Conservation (phyloP, 148 eudicot genomes). For the Fagopyrum homotropicum region DNA sequence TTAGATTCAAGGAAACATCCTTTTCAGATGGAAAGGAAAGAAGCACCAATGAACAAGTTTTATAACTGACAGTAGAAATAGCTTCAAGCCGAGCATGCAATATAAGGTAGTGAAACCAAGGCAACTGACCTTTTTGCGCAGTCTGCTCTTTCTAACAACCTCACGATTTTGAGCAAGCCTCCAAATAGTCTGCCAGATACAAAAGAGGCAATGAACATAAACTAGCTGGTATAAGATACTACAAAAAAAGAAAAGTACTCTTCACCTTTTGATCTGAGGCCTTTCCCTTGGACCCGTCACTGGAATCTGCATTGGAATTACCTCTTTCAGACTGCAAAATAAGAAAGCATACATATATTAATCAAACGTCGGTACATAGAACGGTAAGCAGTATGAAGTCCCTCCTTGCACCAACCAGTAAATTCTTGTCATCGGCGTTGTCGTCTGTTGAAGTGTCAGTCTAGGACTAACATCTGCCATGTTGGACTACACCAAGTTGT, state of each 20-base stretch:
- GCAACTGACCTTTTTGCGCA: constrained; percentile 59
- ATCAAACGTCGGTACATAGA: not conserved
- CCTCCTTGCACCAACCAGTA: constrained; percentile 39
- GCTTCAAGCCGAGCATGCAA: too few species aligned
- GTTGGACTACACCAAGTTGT: constrained; percentile 67
- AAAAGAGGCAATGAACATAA: not conserved
- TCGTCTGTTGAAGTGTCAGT: constrained; percentile 77
- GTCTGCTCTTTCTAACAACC: constrained; percentile 88
- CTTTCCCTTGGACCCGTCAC: constrained; percentile 85
- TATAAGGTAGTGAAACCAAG: not conserved
- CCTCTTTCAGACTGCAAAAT: constrained; percentile 59
- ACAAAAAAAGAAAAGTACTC: not conserved
- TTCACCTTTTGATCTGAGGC: constrained; percentile 73
- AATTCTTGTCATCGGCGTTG: constrained; percentile 58
- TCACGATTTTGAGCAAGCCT: constrained; percentile 95
- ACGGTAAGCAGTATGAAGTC: not conserved
- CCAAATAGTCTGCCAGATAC: constrained; percentile 52
- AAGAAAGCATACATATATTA: not conserved
- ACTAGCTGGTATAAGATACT: not conserved
- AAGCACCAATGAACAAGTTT: not conserved
- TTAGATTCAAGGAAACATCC: not conserved
- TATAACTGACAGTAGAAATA: not conserved
- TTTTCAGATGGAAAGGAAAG: not conserved
- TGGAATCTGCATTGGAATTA: constrained; percentile 58
- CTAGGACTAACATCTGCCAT: constrained; percentile 77